Evolutionary conservation across 2,329 filamentous ascomycete species (phyloP).

Genomic region (Alternaria dauci): DNA sequence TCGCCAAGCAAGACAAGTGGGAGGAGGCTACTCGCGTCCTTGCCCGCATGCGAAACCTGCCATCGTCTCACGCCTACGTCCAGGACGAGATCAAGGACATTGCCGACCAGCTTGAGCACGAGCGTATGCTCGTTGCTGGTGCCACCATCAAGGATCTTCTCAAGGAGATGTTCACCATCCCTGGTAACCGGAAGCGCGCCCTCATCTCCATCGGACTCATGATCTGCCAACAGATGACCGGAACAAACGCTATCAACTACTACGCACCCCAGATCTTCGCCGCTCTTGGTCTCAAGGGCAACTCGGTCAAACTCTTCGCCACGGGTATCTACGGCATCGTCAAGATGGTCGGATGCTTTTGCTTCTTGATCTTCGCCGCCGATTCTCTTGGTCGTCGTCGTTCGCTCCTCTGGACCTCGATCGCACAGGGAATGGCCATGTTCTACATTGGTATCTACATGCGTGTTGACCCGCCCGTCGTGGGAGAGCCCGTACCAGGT

Average conservation of each 20-base stretch:
- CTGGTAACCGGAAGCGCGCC: constrained; percentile 67
- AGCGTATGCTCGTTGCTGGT: constrained; percentile 65
- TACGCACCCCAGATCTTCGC: constrained; percentile 75
- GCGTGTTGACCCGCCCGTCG: constrained; percentile 66
- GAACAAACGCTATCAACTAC: constrained; percentile 63
- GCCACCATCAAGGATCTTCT: constrained; percentile 54
- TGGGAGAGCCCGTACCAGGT: constrained; percentile 63
- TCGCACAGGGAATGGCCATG: constrained; percentile 69
- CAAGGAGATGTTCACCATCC: constrained; percentile 56
- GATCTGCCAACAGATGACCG: constrained; percentile 78
- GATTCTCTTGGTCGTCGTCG: constrained; percentile 73
- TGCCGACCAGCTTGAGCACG: constrained; percentile 56
- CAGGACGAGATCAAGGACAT: constrained; percentile 49
- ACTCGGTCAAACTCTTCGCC: constrained; percentile 70
- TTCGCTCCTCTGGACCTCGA: constrained; percentile 70
- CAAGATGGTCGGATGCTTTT: constrained; percentile 70
- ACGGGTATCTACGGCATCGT: constrained; percentile 78
- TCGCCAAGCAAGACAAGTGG: constrained; percentile 73
- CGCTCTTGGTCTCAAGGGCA: constrained; percentile 67
- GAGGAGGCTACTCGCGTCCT: constrained; percentile 68
- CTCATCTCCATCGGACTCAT: constrained; percentile 69
- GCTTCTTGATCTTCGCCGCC: constrained; percentile 72
- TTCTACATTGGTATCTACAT: constrained; percentile 77
- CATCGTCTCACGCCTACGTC: constrained; percentile 47
- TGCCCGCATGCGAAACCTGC: constrained; percentile 64